These are phyloP conservation scores for Theobroma grandiflorum DNA, from an alignment of 441 rosid species.

Conservation along the genomic window DNA sequence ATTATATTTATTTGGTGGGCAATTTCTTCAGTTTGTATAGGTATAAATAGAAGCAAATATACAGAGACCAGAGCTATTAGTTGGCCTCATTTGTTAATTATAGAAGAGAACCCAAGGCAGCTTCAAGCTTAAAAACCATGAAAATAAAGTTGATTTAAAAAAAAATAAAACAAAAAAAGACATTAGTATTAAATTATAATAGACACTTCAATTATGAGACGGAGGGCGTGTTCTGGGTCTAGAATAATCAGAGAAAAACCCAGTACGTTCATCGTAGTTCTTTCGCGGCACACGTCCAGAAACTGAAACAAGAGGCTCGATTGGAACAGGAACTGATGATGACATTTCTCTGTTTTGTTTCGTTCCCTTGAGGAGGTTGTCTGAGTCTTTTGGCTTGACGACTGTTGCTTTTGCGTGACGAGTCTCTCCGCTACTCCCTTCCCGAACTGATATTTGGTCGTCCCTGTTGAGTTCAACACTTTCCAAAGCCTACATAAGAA, in stretches of 20 bases:
- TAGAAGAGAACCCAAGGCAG: background rate
- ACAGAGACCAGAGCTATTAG: background rate
- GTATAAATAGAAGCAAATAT: background rate
- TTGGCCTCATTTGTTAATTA: background rate
- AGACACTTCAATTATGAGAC: slow-evolving; percentile 47
- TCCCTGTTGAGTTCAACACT: slow-evolving; percentile 12
- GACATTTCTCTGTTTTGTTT: background rate
- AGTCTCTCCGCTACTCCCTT: background rate
- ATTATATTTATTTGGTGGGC: background rate
- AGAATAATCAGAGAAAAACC: slow-evolving; percentile 60
- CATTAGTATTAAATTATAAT: background rate
- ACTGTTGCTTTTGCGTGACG: background rate
- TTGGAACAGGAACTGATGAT: slow-evolving; percentile 36
- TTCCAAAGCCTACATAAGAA: slow-evolving; percentile 35
- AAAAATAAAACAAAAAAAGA: background rate
- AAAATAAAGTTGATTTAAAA: background rate
- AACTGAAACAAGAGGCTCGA: slow-evolving; percentile 34
- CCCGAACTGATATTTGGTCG: slow-evolving; percentile 17
- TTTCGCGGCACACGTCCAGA: slow-evolving; percentile 35
- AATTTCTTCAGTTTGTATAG: background rate
- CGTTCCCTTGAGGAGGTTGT: background rate
- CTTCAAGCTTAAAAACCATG: background rate
- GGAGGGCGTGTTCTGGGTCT: slow-evolving; percentile 57
- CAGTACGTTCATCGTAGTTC: slow-evolving; percentile 28
- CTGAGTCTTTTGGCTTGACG: background rate